Evolutionary conservation across 768 basidiomycete species (phyloP).

Genomic region (Tricholoma bakamatsutake): DNA sequence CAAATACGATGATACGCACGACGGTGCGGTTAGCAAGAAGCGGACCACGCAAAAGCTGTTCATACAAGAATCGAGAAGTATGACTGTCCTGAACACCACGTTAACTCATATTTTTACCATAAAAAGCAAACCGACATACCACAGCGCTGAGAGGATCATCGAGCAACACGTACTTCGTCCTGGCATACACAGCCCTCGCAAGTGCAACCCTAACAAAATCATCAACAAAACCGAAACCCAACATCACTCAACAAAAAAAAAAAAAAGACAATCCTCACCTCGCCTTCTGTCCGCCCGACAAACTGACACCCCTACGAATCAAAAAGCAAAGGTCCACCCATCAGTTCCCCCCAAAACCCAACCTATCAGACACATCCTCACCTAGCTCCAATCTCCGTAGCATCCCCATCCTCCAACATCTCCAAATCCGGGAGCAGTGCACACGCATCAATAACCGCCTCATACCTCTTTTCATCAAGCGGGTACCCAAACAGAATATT

Average conservation of each 20-base stretch:
- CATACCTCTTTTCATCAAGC: constrained; percentile 67
- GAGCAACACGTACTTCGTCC: constrained; percentile 62
- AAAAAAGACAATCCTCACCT: constrained; percentile 33
- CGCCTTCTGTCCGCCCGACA: constrained; percentile 82
- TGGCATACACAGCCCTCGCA: constrained; percentile 76
- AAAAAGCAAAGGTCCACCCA: background rate
- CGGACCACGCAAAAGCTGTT: constrained; percentile 60
- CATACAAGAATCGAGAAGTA: constrained; percentile 57
- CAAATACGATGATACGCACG: constrained; percentile 20
- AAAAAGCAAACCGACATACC: constrained; percentile 34
- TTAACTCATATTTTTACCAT: background rate
- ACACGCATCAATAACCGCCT: constrained; percentile 76
- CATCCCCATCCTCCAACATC: constrained; percentile 81
- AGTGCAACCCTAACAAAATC: constrained; percentile 57
- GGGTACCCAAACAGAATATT: constrained; percentile 80
- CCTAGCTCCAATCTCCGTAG: constrained; percentile 77
- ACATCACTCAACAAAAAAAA: background rate
- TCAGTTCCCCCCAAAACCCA: background rate
- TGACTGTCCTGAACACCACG: constrained; percentile 49
- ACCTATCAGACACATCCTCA: constrained; percentile 16
- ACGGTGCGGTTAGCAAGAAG: constrained; percentile 66
- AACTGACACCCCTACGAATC: constrained; percentile 52
- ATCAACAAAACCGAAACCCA: background rate
- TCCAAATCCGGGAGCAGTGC: constrained; percentile 78
- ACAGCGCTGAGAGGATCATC: constrained; percentile 83